Evolutionary conservation across 2,329 filamentous ascomycete species (phyloP), one percentile per base, ranked within the genome.

Genomic region (Parascedosporium putredinis): DNA sequence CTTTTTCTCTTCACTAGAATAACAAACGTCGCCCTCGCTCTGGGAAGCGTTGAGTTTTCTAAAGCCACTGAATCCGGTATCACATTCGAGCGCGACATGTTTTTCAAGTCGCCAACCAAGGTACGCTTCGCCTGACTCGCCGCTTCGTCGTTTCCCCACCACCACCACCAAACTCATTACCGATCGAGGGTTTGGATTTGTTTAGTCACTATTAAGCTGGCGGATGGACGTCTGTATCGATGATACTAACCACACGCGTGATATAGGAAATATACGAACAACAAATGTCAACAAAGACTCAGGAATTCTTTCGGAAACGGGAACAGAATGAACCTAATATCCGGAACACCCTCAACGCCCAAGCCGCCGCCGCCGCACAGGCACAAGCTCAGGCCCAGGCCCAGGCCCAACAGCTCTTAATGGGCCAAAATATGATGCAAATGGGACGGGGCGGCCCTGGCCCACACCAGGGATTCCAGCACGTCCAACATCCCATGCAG

Each of bases 401-500:
- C 1, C 62, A 68, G 52, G 64, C 64, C 23, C 69, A 72, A 52
- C 69, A 73, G 52, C 65, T 74, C 49, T 67, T 79, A 66, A 71
- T 78, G 67, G 75, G 69, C 51, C 72, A 72, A 50, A 73, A 70
- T 51, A 55, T 55, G 6, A 47, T 58, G 16, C 70, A 75, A 54
- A 73, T 79, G 66, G 68, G 69, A 34, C 70, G 76, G 31, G 69
- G 69, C 10, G 47, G 34, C 25, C 47, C 23, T n/a, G 47, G 36
- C 1, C 75, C 66, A 2, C 78, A 75, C 52, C 76, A 72, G 56
- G 71, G 69, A 1, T 81, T 82, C 51, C 77, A 77, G 53, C 72
- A 75, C 45, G 67, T 81, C 31, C 77, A 79, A 52, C 76, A 78
- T 50, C 74, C 71, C 50, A 78, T 79, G 74, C 78, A 81, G 56